Evolutionary conservation across 2,329 filamentous ascomycete species (phyloP), one percentile per base, ranked within the genome.

Genomic region (Ustulina deusta): DNA sequence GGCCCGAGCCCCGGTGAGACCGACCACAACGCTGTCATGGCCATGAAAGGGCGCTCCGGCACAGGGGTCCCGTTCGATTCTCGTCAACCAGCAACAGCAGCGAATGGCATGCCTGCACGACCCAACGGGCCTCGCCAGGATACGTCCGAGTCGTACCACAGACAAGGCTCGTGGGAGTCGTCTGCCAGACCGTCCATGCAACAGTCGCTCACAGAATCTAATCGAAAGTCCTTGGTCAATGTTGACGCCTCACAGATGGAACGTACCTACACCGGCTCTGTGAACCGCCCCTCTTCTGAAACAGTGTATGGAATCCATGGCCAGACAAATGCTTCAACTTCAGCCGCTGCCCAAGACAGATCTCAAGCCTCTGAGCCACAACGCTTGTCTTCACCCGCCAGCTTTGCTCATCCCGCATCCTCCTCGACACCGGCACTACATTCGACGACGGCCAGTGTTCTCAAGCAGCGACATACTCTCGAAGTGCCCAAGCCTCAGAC

Each of bases 391-490:
- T 89, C 90, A 1, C 89, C 91, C 10, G 84, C 90, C 58, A 75
- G 87, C 74, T 87, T 89, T 73, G 81, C 82, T 61, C 76, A 80
- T 29, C 74, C 79, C 20, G 76, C 80, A 42, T 79, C 78, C 34
- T 77, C 81, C 34, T 82, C 85, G 13, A 81, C 85, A 1, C 85
- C 87, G n/a, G 81, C 81, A 38, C 78, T 80, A 2, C 81, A 85
- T 65, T 78, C 84, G 51, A 85, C 89, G 44, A 51, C 58, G 6
- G 83, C 87, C 9, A 83, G 84, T 15, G 82, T 84, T 36, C 82
- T 95, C 56, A 91, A 91, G 78, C 93, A 97, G 69, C 89, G 94
- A 71, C 92, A 97, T 80, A 97, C 93, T 0, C 85, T 97, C 29
- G 93, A 97, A 79, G 93, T 97, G 0, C 94, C 94, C 7, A 92